phyloP scores from a whole-genome alignment of 768 basidiomycete genomes.

The Boletus vinaceobasis region DNA sequence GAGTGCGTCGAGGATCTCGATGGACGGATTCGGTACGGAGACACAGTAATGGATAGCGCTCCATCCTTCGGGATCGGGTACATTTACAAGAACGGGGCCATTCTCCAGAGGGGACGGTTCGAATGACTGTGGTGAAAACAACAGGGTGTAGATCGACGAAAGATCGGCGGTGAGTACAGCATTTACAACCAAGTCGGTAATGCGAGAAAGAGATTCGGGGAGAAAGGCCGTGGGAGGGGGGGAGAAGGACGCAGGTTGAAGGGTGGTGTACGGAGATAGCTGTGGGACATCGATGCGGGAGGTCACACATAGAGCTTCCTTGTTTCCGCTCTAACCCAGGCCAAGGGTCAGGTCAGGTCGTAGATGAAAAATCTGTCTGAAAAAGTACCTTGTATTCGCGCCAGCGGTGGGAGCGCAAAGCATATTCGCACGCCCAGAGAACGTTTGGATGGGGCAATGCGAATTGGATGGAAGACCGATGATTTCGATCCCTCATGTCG shows the following conservation, averaged over 20 bases:
- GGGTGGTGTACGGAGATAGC: slow-evolving; percentile 27
- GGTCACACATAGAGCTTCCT: slow-evolving; percentile 25
- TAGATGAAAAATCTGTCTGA: not conserved
- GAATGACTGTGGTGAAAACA: slow-evolving; percentile 47
- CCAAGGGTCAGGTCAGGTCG: slow-evolving; percentile 1
- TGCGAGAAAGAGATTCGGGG: slow-evolving; percentile 37
- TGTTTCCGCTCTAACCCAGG: slow-evolving; percentile 30
- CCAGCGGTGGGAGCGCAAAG: slow-evolving; percentile 58
- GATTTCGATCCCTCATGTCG: slow-evolving; percentile 68
- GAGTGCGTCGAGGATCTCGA: slow-evolving; percentile 63
- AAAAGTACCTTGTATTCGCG: slow-evolving; percentile 53
- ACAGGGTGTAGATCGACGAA: slow-evolving; percentile 48
- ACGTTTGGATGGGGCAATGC: slow-evolving; percentile 58
- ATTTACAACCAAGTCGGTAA: slow-evolving; percentile 53
- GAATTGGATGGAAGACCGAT: slow-evolving; percentile 70
- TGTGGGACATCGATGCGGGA: slow-evolving; percentile 18
- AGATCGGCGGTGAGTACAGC: slow-evolving; percentile 50
- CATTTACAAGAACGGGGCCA: slow-evolving; percentile 59
- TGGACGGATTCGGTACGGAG: slow-evolving; percentile 50
- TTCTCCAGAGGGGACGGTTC: slow-evolving; percentile 40
- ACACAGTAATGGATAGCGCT: slow-evolving; percentile 71
- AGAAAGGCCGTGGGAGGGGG: slow-evolving; percentile 34
- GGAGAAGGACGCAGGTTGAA: slow-evolving; percentile 27
- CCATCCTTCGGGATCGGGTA: slow-evolving; percentile 67
- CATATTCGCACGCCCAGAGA: slow-evolving; percentile 68